These are phyloP conservation scores for Corchorus olitorius DNA, from an alignment of 345 rosid species.

Conservation along the genomic window DNA sequence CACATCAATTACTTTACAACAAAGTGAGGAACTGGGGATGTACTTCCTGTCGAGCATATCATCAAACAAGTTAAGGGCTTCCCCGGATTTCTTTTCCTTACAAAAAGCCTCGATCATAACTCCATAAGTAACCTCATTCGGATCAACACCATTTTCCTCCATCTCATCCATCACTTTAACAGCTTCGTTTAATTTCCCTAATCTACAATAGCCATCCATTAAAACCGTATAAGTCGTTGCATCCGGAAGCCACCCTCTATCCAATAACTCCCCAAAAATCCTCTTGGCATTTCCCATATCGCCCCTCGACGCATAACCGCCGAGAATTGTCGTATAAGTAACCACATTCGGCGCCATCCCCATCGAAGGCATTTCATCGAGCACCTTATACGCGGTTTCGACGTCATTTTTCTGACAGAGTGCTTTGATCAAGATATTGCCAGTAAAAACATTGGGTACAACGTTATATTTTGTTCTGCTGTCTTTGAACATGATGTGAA, in stretches of 20 bases:
- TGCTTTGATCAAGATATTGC: conserved; percentile 73
- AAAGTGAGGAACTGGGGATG: conserved; percentile 67
- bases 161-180: conserved; percentile 83
- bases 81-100: conserved; percentile 63
- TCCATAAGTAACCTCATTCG: conserved; percentile 88
- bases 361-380: conserved; percentile 85
- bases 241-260: conserved; percentile 87
- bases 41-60: conserved; percentile 75
- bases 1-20: conserved; percentile 75
- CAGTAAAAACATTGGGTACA: conserved; percentile 70
- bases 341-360: conserved; percentile 76
- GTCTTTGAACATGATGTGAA: conserved; percentile 54
- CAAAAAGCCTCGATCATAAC: conserved; percentile 79
- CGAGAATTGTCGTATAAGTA: conserved; percentile 72
- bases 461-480: conserved; percentile 52
- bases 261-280: conserved; percentile 60
- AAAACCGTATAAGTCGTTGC: conserved; percentile 69
- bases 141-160: conserved; percentile 69
- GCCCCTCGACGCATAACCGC: conserved; percentile 68
- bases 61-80: conserved; percentile 65
- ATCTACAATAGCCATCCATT: conserved; percentile 76
- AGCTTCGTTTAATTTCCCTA: conserved; percentile 70
- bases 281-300: conserved; percentile 69
- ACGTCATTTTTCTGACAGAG: conserved; percentile 62
- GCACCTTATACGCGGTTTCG: conserved; percentile 56